Base-by-base conservation (phyloP, 108 stramenopile genomes). In the Nannochloropsis salina region DNA sequence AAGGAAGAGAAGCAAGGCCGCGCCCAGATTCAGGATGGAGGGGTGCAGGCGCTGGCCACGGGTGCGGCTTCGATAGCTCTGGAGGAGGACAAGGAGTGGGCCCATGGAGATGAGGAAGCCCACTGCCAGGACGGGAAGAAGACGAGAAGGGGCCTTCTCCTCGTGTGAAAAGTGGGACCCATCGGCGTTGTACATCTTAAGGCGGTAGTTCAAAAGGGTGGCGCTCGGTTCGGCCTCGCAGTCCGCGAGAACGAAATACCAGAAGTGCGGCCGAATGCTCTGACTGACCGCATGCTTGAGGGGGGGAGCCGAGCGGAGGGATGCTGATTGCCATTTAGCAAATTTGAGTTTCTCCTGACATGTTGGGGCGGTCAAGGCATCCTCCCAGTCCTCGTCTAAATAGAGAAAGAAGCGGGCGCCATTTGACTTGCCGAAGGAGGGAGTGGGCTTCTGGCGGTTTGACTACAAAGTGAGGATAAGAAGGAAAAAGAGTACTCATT, bases 321-420 rank as follows among this genome's bases (percentile, higher is more conserved):
- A 74, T 15, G 20, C 61, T 74, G 61, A 74, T n/a, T 74, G 61
- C 61, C 61, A 74, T 74, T 74, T 74, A n/a, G 61, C 61, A n/a
- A n/a, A 74, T 6, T 74, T 74, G 61, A 74, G 61, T 15, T n/a
- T 15, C n/a, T 74, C 61, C 20, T 74, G 61, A 6, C 61, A 74
- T 15, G 61, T 74, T 15, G 61, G 61, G 61, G 61, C 61, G 61
- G 61, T 2, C 61, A 74, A 15, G 61, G 61, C 61, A n/a, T 74
- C 61, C 61, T 74, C 61, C 61, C 61, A 74, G 61, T 74, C 61
- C n/a, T 74, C 61, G n/a, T 74, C 61, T 15, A 74, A n/a, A n/a
- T 74, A 74, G 61, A 74, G 61, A n/a, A 74, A 74, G 6, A 74
- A 74, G n/a, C 61, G 61, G 61, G 61, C 61, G 61, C 61, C 61